Conservation (phyloP, 176 grass and related monocot genomes). For the Cenchrus fungigraminus region DNA sequence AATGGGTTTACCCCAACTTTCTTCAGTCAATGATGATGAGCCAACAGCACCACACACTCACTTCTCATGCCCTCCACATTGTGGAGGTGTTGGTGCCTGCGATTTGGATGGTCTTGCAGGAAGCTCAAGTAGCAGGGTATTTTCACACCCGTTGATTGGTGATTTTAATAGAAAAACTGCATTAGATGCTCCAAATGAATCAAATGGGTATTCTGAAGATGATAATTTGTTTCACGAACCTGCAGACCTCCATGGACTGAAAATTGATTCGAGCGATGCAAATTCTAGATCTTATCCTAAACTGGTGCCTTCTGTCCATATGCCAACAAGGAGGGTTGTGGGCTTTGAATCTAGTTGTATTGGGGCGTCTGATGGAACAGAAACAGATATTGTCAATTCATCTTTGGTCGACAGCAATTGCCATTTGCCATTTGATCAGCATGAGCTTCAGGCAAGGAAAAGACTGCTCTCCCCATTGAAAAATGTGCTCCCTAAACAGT, state of each 20-base stretch:
- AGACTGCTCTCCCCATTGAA: conserved; percentile 76
- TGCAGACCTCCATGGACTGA: conserved; percentile 35
- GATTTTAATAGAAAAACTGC: conserved; percentile 53
- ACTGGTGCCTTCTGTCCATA: conserved; percentile 36
- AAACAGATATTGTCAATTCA: conserved; percentile 26
- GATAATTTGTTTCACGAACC: conserved; percentile 20
- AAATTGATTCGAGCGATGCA: conserved; percentile 46
- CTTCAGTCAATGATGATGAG: conserved; percentile 43
- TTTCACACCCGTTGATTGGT: conserved; percentile 35
- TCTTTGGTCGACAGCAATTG: conserved; percentile 31
- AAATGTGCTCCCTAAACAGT: conserved; percentile 59
- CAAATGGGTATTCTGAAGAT: conserved; percentile 30
- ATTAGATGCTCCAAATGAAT: conserved; percentile 32
- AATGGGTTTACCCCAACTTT: conserved; percentile 90
- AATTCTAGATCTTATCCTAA: conserved; percentile 46
- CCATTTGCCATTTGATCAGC: conserved; percentile 39
- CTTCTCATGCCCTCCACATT: conserved; percentile 44
- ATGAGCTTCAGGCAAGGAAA: conserved; percentile 68
- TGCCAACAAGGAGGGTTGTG: conserved; percentile 63
- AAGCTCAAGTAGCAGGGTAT: conserved; percentile 50
- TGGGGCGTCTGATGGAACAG: conserved; percentile 34
- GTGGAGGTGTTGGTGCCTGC: conserved; percentile 50
- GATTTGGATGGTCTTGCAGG: conserved; percentile 61
- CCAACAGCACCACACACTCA: conserved; percentile 42
- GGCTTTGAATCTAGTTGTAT: conserved; percentile 68